Evolutionary conservation across 495 filamentous ascomycete genomes (phyloP), one percentile per base, ranked within the genome.

Genomic region (Thermothielavioides terrestris): DNA sequence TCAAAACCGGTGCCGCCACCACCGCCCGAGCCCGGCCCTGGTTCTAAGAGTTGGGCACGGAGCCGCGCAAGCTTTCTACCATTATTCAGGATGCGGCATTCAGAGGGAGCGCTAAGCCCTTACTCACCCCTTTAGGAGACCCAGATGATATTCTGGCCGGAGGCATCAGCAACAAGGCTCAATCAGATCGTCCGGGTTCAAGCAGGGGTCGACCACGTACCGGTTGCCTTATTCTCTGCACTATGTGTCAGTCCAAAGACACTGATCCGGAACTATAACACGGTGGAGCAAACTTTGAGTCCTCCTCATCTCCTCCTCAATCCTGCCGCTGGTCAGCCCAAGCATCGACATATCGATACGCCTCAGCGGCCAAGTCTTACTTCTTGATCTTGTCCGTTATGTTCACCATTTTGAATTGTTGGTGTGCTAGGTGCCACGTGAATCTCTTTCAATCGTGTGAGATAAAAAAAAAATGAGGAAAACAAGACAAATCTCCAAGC

Each of bases 361-460:
- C 12, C 11, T 32, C 30, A 20, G 28, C 17, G 7, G 15, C 10
- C 11, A 1, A 37, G 3, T 68, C 84, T 60, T 71, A 92, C 89
- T 95, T 89, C 73, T 97, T 99, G 72, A 99, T 99, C 79, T 95
- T 97, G 39, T 99, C 94, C 45, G 92, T 95, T 49, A 99, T 96
- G 74, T 96, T 96, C 71, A 96, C 94, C 94, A 99, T 98, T 57
- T 77, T 89, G 80, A 50, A 74, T 65, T 71, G 68, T 49, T 51
- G 46, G 55, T 15, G 47, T 43, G 54, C 43, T n/a, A 30, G 8
- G 20, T 6, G 10, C 52, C 50, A 46, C 17, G 55, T 46, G 17
- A 38, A 21, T 12, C 15, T 27, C 9, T 1, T 1, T 3, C 22
- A 8, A 11, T 35, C 3, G 3, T 30, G 27, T 23, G 42, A 17